Evolutionary conservation across 2,329 filamentous ascomycete species (phyloP).

Genomic region (Penicillium hesseltinei): DNA sequence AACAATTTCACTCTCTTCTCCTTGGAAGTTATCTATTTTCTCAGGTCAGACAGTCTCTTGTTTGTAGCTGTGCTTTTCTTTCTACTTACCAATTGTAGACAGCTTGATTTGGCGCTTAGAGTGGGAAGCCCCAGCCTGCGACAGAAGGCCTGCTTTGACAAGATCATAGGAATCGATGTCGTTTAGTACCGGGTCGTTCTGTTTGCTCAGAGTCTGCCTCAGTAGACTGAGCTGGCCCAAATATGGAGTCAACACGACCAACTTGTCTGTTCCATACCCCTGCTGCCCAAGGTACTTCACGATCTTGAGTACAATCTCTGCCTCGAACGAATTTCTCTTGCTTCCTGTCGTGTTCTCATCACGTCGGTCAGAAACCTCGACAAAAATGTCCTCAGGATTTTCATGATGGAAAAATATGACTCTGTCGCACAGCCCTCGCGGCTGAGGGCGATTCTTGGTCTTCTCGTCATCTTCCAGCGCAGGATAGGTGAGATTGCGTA

Average conservation of each 20-base stretch:
- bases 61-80: background rate
- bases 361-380: slow-evolving; percentile 47
- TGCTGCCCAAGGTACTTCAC: slow-evolving; percentile 70
- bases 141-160: slow-evolving; percentile 61
- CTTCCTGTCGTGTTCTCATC: slow-evolving; percentile 53
- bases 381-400: slow-evolving; percentile 51
- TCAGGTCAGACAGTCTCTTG: background rate
- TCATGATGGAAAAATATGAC: slow-evolving; percentile 68
- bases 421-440: slow-evolving; percentile 58
- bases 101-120: slow-evolving; percentile 57
- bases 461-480: slow-evolving; percentile 55
- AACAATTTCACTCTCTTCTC: slow-evolving; percentile 72
- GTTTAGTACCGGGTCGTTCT: slow-evolving; percentile 65
- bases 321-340: slow-evolving; percentile 66
- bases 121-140: slow-evolving; percentile 51
- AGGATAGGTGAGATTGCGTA: slow-evolving; percentile 61
- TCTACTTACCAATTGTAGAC: slow-evolving; percentile 64
- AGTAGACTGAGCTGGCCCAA: slow-evolving; percentile 65
- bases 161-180: slow-evolving; percentile 67
- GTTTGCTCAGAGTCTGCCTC: slow-evolving; percentile 50
- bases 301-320: slow-evolving; percentile 61
- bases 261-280: slow-evolving; percentile 62
- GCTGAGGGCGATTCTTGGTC: slow-evolving; percentile 47
- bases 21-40: slow-evolving; percentile 69
- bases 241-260: slow-evolving; percentile 72